Conservation (phyloP, 2,329 filamentous ascomycete species). For the Diaporthe eres region DNA sequence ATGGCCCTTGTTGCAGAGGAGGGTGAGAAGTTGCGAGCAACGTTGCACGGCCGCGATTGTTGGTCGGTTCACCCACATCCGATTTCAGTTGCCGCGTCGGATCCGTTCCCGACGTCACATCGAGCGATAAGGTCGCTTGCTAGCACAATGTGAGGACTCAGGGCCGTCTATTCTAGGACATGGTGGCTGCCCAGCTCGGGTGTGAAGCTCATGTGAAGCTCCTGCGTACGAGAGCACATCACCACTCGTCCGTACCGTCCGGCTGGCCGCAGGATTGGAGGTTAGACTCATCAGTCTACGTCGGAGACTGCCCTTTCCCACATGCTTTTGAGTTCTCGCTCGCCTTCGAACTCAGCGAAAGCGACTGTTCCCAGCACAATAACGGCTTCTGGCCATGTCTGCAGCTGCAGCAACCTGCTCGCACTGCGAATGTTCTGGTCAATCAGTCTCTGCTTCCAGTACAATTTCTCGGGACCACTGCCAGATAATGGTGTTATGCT, state of each 20-base stretch:
- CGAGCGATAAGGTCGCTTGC: slow-evolving; percentile 22
- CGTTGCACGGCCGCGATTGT: slow-evolving; percentile 17
- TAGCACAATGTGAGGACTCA: background rate
- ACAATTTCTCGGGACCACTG: background rate
- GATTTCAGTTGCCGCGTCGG: background rate
- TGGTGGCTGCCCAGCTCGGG: slow-evolving; percentile 4
- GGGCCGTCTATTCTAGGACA: slow-evolving; percentile 18
- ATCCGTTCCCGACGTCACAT: slow-evolving; percentile 23
- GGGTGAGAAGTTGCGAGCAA: slow-evolving; percentile 15
- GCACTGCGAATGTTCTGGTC: background rate
- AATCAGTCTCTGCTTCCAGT: background rate
- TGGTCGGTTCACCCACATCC: background rate
- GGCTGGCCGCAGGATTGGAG: background rate
- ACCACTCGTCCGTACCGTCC: background rate
- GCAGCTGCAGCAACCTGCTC: slow-evolving; percentile 18
- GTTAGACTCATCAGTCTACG: background rate
- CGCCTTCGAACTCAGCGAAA: slow-evolving; percentile 18
- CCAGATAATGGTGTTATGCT: background rate
- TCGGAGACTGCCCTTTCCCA: background rate
- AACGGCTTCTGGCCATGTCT: slow-evolving; percentile 14
- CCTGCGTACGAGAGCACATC: background rate
- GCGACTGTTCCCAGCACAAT: background rate
- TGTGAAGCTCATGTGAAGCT: slow-evolving; percentile 10
- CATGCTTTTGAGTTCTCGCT: background rate
- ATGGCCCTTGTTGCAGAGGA: slow-evolving; percentile 3